These are phyloP conservation scores for Porphyrellus cyaneotinctus DNA, from an alignment of 768 basidiomycete genomes.

Conservation along the genomic window DNA sequence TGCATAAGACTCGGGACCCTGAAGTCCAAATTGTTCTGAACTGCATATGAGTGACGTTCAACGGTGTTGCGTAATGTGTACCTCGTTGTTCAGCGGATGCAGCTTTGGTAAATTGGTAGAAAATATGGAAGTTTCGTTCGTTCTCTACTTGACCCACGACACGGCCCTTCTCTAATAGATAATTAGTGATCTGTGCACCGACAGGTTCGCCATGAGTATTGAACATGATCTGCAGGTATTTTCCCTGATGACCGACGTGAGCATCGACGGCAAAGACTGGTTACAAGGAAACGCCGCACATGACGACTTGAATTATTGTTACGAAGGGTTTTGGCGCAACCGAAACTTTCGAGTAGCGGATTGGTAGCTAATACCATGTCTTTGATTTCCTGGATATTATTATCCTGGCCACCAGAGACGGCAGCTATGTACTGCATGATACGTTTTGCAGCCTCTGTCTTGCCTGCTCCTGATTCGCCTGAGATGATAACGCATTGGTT, in stretches of 20 bases:
- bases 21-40: conserved; percentile 88
- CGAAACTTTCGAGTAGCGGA: conserved; percentile 94
- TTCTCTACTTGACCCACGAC: conserved; percentile 96
- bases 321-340: conserved; percentile 96
- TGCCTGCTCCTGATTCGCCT: conserved; percentile 97
- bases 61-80: conserved; percentile 30
- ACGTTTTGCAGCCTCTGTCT: conserved; percentile 97
- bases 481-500: conserved; percentile 99
- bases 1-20: conserved; percentile 92
- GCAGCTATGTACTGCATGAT: conserved; percentile 99
- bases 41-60: conserved; percentile 12
- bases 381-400: conserved; percentile 95
- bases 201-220: conserved; percentile 89
- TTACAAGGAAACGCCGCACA: conserved; percentile 50
- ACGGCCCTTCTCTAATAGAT: conserved; percentile 93
- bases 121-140: conserved; percentile 97
- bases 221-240: conserved; percentile 99
- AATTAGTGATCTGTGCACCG: conserved; percentile 98
- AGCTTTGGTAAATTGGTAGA: conserved; percentile 98
- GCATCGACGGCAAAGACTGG: neutral
- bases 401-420: conserved; percentile 84
- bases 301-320: conserved; percentile 99
- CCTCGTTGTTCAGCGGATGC: conserved; percentile 88
- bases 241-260: conserved; percentile 58
- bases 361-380: conserved; percentile 99